Base-by-base conservation (phyloP, 1,284 basidiomycete species). In the Sphaerobolus stellatus region DNA sequence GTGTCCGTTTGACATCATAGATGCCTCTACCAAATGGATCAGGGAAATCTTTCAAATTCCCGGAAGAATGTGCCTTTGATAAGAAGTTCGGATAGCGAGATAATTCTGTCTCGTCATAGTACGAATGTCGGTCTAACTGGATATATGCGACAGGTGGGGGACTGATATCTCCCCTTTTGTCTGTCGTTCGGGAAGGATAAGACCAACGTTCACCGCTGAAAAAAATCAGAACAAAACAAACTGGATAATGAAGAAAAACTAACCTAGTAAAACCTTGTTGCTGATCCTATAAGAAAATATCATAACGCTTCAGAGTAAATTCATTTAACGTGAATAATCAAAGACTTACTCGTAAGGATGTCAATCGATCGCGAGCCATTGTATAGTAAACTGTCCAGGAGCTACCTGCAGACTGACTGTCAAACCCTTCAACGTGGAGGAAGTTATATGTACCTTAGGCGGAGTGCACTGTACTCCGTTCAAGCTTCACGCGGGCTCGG, bases 291-390 rank as follows among this genome's bases (percentile, higher is more conserved):
- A 31, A 31, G 20, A 41, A 22, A 28, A 28, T 30, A 44, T 5
- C 13, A 30, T 49, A 34, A 24, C 50, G 49, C 40, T 20, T 33
- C 43, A 46, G 46, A 31, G 45, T 24, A 24, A 24, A 53, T 24
- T 16, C 29, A 48, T 20, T 46, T 52, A 44, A 40, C 51, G 61
- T 30, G 57, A 43, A n/a, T n/a, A n/a, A n/a, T n/a, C n/a, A n/a
- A n/a, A n/a, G n/a, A 71, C 76, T 61, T 60, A 90, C 90, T 74
- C 88, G 84, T 81, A 90, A 81, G 59, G 87, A 88, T 66, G 89
- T 87, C 62, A 92, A 80, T 79, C 89, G 84, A 75, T 91, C 88
- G 79, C 85, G 81, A 59, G 86, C 84, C 86, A 91, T 91, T 63
- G 59, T 71, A n/a, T n/a, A n/a, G n/a, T n/a, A n/a, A n/a, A n/a